Evolutionary conservation across 2,329 filamentous ascomycete species (phyloP), one percentile per base, ranked within the genome.

Genomic region (Hymenoscyphus salicellus): DNA sequence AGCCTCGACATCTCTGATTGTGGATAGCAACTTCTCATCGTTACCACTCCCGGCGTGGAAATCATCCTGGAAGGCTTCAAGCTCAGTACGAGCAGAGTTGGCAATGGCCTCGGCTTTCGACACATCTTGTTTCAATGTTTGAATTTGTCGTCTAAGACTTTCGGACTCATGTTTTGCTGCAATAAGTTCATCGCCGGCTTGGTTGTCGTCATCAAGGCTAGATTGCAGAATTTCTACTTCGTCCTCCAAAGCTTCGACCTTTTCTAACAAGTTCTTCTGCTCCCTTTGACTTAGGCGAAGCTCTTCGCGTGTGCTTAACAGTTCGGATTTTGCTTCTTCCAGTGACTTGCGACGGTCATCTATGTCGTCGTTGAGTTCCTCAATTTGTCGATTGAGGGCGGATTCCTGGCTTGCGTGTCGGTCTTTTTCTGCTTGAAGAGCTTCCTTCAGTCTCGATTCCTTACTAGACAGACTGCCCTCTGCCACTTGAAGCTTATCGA

Each of bases 321-420:
- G 78, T 71, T 93, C 89, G 61, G 82, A 83, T 61, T 88, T 85
- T 30, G 90, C 80, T 59, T 85, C 84, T 20, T 89, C 89, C 5
- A 92, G 76, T 55, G 86, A 81, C n/a, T 83, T 79, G 72, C 90
- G 86, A 67, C 89, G 86, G 32, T 84, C 80, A 63, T 89, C 83
- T 14, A 95, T 81, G 64, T 92, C 90, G 58, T 86, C 83, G 72
- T 90, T 88, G 10, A 95, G 81, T 60, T 89, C 88, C 57, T 89
- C 85, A 60, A 96, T 86, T 74, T 95, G 91, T n/a, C 85, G 83
- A 66, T 81, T 85, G 60, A 96, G 79, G 7, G 88, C 78, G 11
- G 84, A 84, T 73, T 94, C 89, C 71, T 94, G 90, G 63, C 84
- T 86, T 68, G 83, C 83, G 72, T 95, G 88, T 28, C 90, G 87